Base-by-base conservation (phyloP, 345 rosid genomes). In the Trapa bicornis region DNA sequence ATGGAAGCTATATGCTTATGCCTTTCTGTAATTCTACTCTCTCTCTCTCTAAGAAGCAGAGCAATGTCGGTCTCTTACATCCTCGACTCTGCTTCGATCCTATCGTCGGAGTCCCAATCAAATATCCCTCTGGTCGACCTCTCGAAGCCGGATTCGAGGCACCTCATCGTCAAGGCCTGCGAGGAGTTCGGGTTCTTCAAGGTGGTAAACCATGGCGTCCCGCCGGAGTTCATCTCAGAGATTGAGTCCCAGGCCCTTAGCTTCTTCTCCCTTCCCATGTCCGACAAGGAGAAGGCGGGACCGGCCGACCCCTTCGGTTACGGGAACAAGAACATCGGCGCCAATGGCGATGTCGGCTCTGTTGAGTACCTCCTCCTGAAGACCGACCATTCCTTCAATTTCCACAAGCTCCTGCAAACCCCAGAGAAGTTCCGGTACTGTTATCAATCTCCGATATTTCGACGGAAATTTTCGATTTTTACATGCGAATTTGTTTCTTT, bases 131-230 rank as follows among this genome's bases (percentile, higher is more conserved):
- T 72, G 38, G 67, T 78, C 15, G 72, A 78, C 69, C 73, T 78
- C 32, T 54, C 75, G 38, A 36, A 72, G 22, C 84, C 84, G 1
- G 74, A 77, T 41, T 47, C 81, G 66, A 77, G 69, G 68, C 66
- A 54, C 77, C 81, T 66, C 47, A 71, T 80, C 16, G 74, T 73
- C 13, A 53, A 69, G 72, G 84, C 84, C 36, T 80, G 81, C 33
- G 79, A 81, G 67, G 85, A 83, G 37, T 77, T 61, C 64, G 87
- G 87, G 5, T 83, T 83, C 80, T 83, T 83, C 66, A 83, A 81
- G 77, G 71, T 81, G 12, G 47, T 75, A 67, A 79, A 83, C 73
- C 87, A 83, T 61, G 80, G 82, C 2, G 77, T 83, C 56, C 81
- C 87, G 7, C 13, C 69, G 70, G 76, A 77, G 33, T 60, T 61